phyloP scores from a whole-genome alignment of 768 basidiomycete genomes.

The Neoboletus brunneissimus region DNA sequence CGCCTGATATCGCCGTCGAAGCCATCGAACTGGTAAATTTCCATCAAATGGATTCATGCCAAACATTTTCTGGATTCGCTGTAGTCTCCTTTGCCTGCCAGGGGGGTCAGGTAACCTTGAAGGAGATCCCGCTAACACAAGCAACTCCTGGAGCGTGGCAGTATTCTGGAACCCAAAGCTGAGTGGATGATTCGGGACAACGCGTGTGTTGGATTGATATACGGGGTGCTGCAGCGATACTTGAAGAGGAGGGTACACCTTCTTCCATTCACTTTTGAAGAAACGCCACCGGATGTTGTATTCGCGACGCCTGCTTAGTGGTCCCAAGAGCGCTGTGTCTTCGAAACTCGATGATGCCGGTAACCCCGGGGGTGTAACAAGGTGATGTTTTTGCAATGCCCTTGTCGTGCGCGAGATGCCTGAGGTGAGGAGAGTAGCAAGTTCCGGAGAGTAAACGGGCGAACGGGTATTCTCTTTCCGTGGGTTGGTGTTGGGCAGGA shows the following conservation, averaged over 20 bases:
- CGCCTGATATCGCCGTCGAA: constrained; percentile 53
- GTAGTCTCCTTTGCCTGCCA: constrained; percentile 21
- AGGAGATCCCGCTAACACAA: constrained; percentile 40
- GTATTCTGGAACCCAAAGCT: constrained; percentile 42
- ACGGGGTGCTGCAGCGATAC: constrained; percentile 30
- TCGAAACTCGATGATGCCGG: constrained; percentile 56
- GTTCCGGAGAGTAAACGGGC: constrained; percentile 61
- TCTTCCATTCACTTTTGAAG: constrained; percentile 52
- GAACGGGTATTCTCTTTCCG: constrained; percentile 53
- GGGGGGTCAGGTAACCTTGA: constrained; percentile 30
- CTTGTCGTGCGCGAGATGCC: constrained; percentile 43
- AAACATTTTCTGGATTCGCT: background rate
- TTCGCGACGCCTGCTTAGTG: constrained; percentile 70
- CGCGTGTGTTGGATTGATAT: constrained; percentile 3
- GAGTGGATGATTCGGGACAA: constrained; percentile 28
- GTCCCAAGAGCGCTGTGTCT: constrained; percentile 59
- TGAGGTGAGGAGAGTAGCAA: constrained; percentile 61
- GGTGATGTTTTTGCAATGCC: constrained; percentile 38
- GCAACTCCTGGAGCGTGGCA: constrained; percentile 44
- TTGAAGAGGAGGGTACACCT: constrained; percentile 60
- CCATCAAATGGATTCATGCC: constrained; percentile 17
- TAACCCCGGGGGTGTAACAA: constrained; percentile 52
- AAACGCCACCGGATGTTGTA: constrained; percentile 70
- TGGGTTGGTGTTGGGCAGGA: constrained; percentile 50
- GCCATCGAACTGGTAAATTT: constrained; percentile 26